phyloP scores from a whole-genome alignment of 441 rosid species.

The Gossypium laxum region DNA sequence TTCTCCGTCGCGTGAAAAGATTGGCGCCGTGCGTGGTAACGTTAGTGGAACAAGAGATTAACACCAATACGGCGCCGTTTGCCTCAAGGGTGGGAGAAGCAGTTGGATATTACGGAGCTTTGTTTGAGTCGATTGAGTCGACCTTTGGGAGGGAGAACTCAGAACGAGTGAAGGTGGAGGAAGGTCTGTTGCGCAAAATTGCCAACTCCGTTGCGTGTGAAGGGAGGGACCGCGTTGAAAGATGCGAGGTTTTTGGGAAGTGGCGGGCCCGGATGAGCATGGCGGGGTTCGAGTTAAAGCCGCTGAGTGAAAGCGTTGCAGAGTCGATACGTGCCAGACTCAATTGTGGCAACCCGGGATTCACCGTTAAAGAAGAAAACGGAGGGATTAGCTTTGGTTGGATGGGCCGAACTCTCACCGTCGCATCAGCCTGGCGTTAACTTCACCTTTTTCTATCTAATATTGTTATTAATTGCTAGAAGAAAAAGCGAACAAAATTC shows the following conservation, averaged over 20 bases:
- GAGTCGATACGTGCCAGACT: constrained; percentile 51
- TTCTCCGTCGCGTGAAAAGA: constrained; percentile 68
- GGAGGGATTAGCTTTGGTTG: constrained; percentile 85
- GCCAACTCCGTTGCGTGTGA: constrained; percentile 77
- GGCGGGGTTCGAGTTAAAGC: constrained; percentile 75
- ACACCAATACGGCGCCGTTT: constrained; percentile 77
- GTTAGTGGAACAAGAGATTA: constrained; percentile 75
- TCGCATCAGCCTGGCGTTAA: constrained; percentile 97
- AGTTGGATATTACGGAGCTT: constrained; percentile 51
- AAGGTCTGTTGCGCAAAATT: constrained; percentile 54
- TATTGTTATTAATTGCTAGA: neutral
- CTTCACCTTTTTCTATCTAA: constrained; percentile 1
- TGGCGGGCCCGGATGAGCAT: constrained; percentile 91
- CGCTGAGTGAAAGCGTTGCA: constrained; percentile 40
- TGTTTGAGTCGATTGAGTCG: constrained; percentile 70
- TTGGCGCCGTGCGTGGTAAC: constrained; percentile 40
- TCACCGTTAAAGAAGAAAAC: constrained; percentile 61
- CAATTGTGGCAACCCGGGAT: constrained; percentile 45
- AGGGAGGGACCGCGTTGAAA: constrained; percentile 70
- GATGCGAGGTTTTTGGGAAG: constrained; percentile 94
- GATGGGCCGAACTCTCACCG: constrained; percentile 80
- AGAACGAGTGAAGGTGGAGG: constrained; percentile 49
- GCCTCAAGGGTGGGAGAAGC: constrained; percentile 51
- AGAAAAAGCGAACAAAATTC: no score
- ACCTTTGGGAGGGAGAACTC: constrained; percentile 12